Evolutionary conservation across 1,139 yeast genomes (phyloP).

Genomic region (Diutina sp.): DNA sequence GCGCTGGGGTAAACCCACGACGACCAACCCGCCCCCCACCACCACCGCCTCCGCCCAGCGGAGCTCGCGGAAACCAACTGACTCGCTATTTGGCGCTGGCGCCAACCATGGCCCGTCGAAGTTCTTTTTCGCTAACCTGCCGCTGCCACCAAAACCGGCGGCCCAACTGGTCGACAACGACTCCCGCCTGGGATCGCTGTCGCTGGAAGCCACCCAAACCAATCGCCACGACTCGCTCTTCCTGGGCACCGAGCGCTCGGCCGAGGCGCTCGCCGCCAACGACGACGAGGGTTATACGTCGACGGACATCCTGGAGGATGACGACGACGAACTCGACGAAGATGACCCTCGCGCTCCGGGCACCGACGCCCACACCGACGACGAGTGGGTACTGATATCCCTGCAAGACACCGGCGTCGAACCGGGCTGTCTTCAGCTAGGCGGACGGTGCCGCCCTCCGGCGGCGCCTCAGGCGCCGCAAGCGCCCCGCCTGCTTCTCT

Average conservation of each 20-base stretch:
- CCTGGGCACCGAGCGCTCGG: background rate
- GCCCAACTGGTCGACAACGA: background rate
- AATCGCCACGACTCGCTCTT: background rate
- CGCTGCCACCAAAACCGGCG: background rate
- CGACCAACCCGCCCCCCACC: background rate
- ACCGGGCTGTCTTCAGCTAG: background rate
- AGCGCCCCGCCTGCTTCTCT: background rate
- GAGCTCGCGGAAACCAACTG: background rate
- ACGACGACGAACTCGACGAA: background rate
- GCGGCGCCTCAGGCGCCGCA: background rate
- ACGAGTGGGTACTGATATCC: slow-evolving; percentile 2
- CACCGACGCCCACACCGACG: background rate
- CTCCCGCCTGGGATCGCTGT: background rate
- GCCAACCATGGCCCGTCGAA: background rate
- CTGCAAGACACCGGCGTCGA: background rate
- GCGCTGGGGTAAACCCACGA: background rate
- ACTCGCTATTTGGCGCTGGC: slow-evolving; percentile 2
- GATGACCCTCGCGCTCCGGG: background rate
- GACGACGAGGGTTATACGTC: slow-evolving; percentile 1
- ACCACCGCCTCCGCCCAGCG: background rate
- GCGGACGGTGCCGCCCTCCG: background rate
- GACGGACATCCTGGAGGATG: slow-evolving; percentile 1
- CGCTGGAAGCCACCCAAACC: background rate
- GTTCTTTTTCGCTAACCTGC: slow-evolving; percentile 1
- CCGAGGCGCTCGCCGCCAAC: background rate